These are phyloP conservation scores for Fusarium nygamai DNA, from an alignment of 2,329 filamentous ascomycete genomes.

Conservation along the genomic window DNA sequence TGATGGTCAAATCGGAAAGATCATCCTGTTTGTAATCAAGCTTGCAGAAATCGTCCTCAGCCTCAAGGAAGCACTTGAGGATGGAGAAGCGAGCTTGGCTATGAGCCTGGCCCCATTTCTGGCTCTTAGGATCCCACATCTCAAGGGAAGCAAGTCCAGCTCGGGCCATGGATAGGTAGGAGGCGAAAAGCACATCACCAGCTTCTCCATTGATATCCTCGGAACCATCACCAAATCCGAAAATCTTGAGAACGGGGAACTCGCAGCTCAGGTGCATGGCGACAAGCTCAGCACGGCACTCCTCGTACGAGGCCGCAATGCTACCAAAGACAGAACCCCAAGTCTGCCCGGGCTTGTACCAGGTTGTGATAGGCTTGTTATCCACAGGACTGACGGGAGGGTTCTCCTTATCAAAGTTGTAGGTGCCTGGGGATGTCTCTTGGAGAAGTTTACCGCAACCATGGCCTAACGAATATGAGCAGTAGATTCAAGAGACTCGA, in stretches of 20 bases:
- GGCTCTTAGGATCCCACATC: slow-evolving; percentile 91
- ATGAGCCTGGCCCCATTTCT: slow-evolving; percentile 93
- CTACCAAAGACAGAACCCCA: slow-evolving; percentile 94
- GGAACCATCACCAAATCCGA: slow-evolving; percentile 85
- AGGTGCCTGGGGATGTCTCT: slow-evolving; percentile 82
- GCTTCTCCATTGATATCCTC: slow-evolving; percentile 78
- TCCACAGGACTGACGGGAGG: slow-evolving; percentile 85
- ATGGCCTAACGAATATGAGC: slow-evolving; percentile 65
- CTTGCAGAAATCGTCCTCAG: slow-evolving; percentile 87
- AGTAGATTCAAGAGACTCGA: not conserved
- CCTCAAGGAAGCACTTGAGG: slow-evolving; percentile 83
- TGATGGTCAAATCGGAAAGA: slow-evolving; percentile 83
- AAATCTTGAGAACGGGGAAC: slow-evolving; percentile 88
- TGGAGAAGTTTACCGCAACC: slow-evolving; percentile 94
- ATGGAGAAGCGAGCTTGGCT: slow-evolving; percentile 94
- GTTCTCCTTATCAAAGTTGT: slow-evolving; percentile 87
- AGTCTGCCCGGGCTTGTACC: slow-evolving; percentile 95
- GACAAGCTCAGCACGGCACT: slow-evolving; percentile 93
- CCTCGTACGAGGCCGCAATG: slow-evolving; percentile 89
- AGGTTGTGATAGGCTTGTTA: slow-evolving; percentile 78
- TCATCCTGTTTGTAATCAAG: slow-evolving; percentile 78
- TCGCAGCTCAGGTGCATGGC: slow-evolving; percentile 93
- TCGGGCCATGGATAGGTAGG: slow-evolving; percentile 93
- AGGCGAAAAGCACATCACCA: slow-evolving; percentile 86
- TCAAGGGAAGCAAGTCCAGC: slow-evolving; percentile 90